Base-by-base conservation (phyloP, 148 eudicot genomes). In the Nepenthes mirabilis region DNA sequence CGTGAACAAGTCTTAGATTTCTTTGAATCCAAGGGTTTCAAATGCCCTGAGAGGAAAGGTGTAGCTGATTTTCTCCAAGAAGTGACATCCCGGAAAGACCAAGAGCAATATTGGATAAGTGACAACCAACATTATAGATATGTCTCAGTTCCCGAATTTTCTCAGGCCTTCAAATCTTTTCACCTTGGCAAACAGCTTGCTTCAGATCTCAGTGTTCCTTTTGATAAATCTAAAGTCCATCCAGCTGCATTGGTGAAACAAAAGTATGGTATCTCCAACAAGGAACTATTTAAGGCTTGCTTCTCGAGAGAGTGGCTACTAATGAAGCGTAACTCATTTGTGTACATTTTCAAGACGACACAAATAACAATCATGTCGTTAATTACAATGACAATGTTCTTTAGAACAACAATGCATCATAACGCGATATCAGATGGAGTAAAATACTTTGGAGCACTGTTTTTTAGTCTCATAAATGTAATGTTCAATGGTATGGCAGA, bases 11-110 rank as follows among this genome's bases (percentile, higher is more conserved):
- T 81, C 54, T 75, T 85, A 1, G 81, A 80, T 33, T 88, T 85
- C 67, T 85, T 88, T 33, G 83, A 76, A 58, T 73, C 2, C 54
- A 73, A 80, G 78, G 91, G 91, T 8, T 88, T 88, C 57, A 80
- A 65, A 66, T 88, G 96, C 64, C 96, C 88, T 0, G 78, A 77
- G 36, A 74, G 96, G 55, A 88, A 88, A 77, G 96, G 86, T 40
- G 86, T 82, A 33, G 91, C 96, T 3, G 96, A 88, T 60, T 88
- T 85, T 70, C 86, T 88, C 43, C 96, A 84, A 68, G 96, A 88
- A 74, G 88, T 88, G 35, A 84, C 91, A 59, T 88, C 96, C 43
- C 74, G 56, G 65, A 88, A 85, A 58, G 91, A 88, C 58, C 96
- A 85, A 75, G 77, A 79, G 63, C 96, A 88, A 48, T 88, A 82